Percentiles rank a stretch among this genome's conserved stretches.
These are phyloP conservation scores for Prosopis cineraria DNA, from an alignment of 306 rosid genomes.

Conservation along the genomic window DNA sequence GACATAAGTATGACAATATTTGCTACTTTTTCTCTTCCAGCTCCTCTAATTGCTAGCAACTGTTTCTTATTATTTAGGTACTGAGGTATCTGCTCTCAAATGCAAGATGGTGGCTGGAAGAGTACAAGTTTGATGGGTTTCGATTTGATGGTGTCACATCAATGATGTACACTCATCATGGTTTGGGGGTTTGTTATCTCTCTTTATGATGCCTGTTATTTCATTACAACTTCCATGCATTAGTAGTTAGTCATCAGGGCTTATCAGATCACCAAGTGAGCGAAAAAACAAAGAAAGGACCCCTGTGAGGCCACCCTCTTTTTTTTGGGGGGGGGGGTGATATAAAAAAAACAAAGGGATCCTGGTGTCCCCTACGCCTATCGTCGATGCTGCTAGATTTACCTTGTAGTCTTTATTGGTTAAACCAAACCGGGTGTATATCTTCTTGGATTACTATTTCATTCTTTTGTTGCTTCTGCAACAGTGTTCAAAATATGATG, in stretches of 20 bases:
- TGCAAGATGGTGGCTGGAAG: constrained; percentile 91
- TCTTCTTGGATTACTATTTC: not conserved
- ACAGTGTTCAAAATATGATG: not conserved
- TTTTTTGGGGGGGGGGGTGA: not conserved
- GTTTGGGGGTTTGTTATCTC: constrained; percentile 63
- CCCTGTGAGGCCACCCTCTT: not conserved
- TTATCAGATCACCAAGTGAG: constrained; percentile 10
- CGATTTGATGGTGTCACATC: constrained; percentile 85
- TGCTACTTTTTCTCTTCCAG: constrained; percentile 26
- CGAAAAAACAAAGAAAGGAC: not conserved
- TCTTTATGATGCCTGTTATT: constrained; percentile 24
- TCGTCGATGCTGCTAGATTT: not conserved
- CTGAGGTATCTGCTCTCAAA: constrained; percentile 77
- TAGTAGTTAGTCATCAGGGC: not conserved
- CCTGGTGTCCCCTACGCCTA: no score
- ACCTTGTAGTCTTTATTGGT: not conserved
- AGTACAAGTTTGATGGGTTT: constrained; percentile 78
- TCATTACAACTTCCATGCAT: constrained; percentile 14
- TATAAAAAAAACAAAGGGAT: no score
- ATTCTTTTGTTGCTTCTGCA: not conserved
- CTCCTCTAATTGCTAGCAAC: constrained; percentile 13
- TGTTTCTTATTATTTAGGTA: constrained; percentile 55
- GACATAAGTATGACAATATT: constrained; percentile 10
- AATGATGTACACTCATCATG: constrained; percentile 94
- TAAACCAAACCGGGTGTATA: not conserved